Conservation (phyloP, 305 asterid genomes). For the Fraxinus platypoda region DNA sequence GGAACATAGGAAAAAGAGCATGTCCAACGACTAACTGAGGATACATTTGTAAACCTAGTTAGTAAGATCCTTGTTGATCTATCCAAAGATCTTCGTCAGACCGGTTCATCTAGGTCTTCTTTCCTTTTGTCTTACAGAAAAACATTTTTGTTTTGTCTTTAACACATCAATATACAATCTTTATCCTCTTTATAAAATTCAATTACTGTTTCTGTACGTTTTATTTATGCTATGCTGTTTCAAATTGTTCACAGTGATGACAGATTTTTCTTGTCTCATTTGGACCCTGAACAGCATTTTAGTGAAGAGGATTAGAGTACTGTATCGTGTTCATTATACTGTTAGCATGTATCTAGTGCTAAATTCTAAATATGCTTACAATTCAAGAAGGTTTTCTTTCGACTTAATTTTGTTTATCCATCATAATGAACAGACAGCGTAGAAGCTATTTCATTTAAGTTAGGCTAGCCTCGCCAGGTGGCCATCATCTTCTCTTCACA, state of each 20-base stretch:
- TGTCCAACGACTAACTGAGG: conserved; percentile 33
- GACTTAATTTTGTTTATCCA: background rate
- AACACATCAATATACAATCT: background rate
- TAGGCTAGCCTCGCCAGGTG: background rate
- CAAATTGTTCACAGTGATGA: background rate
- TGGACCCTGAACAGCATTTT: background rate
- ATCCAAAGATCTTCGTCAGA: background rate
- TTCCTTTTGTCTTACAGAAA: background rate
- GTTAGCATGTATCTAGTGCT: background rate
- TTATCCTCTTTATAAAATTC: background rate
- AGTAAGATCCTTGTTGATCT: background rate
- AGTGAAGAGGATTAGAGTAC: no score
- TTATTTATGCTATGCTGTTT: background rate
- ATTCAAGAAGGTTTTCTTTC: background rate
- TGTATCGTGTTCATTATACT: background rate
- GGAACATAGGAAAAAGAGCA: conserved; percentile 54
- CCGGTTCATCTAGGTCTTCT: background rate
- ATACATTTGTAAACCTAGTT: background rate
- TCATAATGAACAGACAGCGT: background rate
- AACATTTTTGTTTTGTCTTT: background rate
- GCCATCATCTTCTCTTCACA: background rate
- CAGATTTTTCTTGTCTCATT: background rate
- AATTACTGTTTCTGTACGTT: background rate
- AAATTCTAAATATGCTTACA: background rate
- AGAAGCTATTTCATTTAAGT: background rate